A percentile compares a stretch with the other conserved stretches of the same genome.
Conservation (phyloP, 2,329 filamentous ascomycete genomes). For the Sphaceloma murrayae region DNA sequence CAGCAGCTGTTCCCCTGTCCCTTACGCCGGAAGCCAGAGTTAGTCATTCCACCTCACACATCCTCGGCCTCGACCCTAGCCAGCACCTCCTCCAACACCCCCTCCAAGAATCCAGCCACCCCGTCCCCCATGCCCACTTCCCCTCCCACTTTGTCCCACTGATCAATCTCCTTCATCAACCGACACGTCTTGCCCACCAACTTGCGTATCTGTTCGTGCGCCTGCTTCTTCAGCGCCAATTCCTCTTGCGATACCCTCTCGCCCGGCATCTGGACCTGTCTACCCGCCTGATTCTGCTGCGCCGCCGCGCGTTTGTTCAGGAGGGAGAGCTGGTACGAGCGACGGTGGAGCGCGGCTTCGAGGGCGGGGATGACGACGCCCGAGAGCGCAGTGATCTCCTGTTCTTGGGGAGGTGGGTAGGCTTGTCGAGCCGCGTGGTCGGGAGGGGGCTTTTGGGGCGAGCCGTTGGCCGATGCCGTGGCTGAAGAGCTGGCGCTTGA, state of each 20-base stretch:
- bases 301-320: conserved; percentile 36
- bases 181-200: conserved; percentile 74
- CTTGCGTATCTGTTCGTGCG: conserved; percentile 73
- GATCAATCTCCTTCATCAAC: conserved; percentile 82
- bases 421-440: conserved; percentile 7
- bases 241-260: conserved; percentile 23
- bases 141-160: conserved; percentile 65
- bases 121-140: conserved; percentile 91
- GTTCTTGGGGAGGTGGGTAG: conserved; percentile 28
- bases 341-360: conserved; percentile 78
- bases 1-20: conserved; percentile 27
- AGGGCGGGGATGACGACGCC: conserved; percentile 90
- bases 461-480: too few species aligned
- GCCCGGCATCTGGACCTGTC: background rate
- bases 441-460: background rate
- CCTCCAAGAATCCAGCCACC: conserved; percentile 80
- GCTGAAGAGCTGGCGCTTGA: too few species aligned
- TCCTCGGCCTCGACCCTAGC: conserved; percentile 84
- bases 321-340: conserved; percentile 50
- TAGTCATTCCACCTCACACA: conserved; percentile 39
- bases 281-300: conserved; percentile 32
- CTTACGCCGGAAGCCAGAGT: conserved; percentile 36
- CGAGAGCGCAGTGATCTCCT: conserved; percentile 72
- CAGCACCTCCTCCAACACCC: conserved; percentile 84
- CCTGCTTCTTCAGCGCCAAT: conserved; percentile 43